A percentile compares a stretch with the other conserved stretches of the same genome.
Conservation (phyloP, 208 protist species). For the Leishmania gerbilli region DNA sequence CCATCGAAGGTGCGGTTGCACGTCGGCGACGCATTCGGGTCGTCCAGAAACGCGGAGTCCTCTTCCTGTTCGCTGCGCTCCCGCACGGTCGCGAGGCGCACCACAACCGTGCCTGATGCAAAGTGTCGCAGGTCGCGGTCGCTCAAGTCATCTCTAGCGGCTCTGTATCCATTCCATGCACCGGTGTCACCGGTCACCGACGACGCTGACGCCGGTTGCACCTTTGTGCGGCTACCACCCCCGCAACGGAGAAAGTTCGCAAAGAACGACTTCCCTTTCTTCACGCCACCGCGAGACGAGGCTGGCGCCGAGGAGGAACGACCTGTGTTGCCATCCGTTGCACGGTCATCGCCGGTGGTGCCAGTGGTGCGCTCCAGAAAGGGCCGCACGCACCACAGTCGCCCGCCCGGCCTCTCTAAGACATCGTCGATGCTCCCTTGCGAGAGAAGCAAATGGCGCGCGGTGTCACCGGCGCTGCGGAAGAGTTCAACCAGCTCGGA, state of each 20-base stretch:
- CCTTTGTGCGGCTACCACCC: constrained; percentile 28
- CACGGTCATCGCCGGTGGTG: constrained; percentile 18
- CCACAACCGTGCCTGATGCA: constrained; percentile 39
- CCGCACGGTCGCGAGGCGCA: constrained; percentile 55
- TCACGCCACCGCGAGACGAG: not conserved
- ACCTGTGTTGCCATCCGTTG: not conserved
- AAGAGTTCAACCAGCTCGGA: constrained; percentile 57
- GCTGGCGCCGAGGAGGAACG: not conserved
- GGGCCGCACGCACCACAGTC: constrained; percentile 42
- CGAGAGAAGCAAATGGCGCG: constrained; percentile 75
- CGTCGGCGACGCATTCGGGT: constrained; percentile 20
- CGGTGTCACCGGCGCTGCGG: constrained; percentile 27
- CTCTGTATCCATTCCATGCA: not conserved
- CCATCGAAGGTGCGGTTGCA: constrained; percentile 22
- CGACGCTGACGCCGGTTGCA: constrained; percentile 7
- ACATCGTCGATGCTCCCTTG: constrained; percentile 89
- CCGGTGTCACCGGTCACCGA: not conserved
- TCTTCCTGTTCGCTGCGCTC: constrained; percentile 36
- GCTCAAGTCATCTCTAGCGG: not conserved
- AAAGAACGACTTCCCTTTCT: constrained; percentile 27
- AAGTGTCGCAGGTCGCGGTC: constrained; percentile 30
- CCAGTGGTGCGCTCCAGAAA: constrained; percentile 34
- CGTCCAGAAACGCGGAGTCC: constrained; percentile 44
- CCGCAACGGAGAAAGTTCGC: constrained; percentile 30
- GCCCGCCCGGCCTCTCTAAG: constrained; percentile 38